Conservation (phyloP, 371 early-diverging fungal genomes). For the Mortierella sp. region DNA sequence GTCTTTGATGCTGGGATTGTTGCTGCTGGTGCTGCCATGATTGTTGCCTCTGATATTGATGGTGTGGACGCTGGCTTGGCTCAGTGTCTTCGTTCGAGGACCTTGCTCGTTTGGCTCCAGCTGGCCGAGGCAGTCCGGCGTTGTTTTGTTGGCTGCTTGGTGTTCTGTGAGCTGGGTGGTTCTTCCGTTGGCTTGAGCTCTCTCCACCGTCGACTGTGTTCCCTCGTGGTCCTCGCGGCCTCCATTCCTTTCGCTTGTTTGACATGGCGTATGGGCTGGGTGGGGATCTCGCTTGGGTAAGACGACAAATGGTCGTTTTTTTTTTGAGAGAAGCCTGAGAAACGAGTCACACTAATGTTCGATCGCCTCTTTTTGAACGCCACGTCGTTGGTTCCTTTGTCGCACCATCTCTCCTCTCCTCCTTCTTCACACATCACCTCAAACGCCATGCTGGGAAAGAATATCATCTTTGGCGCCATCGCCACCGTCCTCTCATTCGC, state of each 20-base stretch:
- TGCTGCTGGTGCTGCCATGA: conserved; percentile 2
- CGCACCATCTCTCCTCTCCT: neutral
- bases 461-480: conserved; percentile 49
- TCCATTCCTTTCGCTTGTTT: conserved; percentile 13
- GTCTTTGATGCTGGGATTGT: neutral
- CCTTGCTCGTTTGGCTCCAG: neutral
- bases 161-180: neutral
- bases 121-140: neutral
- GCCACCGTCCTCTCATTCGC: conserved; percentile 45
- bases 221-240: conserved; percentile 1
- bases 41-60: neutral
- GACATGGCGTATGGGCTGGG: neutral
- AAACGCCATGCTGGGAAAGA: conserved; percentile 51
- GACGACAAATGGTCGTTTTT: neutral
- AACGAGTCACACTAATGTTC: neutral
- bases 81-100: neutral
- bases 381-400: conserved; percentile 1
- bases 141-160: neutral
- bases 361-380: neutral
- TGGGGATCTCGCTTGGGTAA: neutral
- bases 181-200: neutral
- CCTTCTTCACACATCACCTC: neutral
- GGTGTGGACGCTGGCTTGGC: neutral
- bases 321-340: neutral
- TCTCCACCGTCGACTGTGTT: neutral